Percentiles rank a stretch among this genome's conserved stretches.
Evolutionary conservation across 1,284 basidiomycete genomes (phyloP).

Genomic region (Rhodotorula mucilaginosa): DNA sequence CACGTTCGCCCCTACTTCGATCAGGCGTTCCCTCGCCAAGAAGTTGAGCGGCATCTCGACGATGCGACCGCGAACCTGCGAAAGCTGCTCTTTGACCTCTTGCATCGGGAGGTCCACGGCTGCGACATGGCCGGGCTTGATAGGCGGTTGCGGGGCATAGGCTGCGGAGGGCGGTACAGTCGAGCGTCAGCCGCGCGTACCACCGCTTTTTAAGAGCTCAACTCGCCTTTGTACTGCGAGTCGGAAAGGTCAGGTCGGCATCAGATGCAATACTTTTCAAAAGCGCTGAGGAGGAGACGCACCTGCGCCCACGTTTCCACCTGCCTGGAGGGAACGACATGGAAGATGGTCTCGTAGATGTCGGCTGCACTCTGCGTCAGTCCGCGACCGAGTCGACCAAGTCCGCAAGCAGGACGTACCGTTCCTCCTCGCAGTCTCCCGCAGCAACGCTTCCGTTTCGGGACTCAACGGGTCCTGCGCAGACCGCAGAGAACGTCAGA

Average conservation of each 20-base stretch:
- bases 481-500: too few species aligned
- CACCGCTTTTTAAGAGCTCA: background rate
- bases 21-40: slow-evolving; percentile 9
- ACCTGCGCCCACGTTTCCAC: slow-evolving; percentile 57
- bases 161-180: slow-evolving; percentile 5
- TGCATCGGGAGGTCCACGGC: slow-evolving; percentile 30
- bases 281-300: background rate
- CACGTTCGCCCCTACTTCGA: slow-evolving; percentile 28
- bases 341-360: slow-evolving; percentile 77
- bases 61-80: slow-evolving; percentile 56
- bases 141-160: slow-evolving; percentile 41
- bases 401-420: background rate
- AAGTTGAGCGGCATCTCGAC: background rate
- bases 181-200: background rate
- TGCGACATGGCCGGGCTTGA: slow-evolving; percentile 73
- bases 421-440: slow-evolving; percentile 54
- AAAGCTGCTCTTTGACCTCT: slow-evolving; percentile 57
- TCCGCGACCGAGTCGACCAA: background rate
- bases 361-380: slow-evolving; percentile 57
- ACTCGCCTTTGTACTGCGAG: slow-evolving; percentile 10
- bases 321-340: slow-evolving; percentile 73
- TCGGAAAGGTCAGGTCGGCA: background rate
- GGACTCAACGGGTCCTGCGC: slow-evolving; percentile 66
- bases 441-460: slow-evolving; percentile 63
- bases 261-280: background rate